phyloP scores from a whole-genome alignment of 352 stramenopile genomes.

The Thraustochytrium sp. region DNA sequence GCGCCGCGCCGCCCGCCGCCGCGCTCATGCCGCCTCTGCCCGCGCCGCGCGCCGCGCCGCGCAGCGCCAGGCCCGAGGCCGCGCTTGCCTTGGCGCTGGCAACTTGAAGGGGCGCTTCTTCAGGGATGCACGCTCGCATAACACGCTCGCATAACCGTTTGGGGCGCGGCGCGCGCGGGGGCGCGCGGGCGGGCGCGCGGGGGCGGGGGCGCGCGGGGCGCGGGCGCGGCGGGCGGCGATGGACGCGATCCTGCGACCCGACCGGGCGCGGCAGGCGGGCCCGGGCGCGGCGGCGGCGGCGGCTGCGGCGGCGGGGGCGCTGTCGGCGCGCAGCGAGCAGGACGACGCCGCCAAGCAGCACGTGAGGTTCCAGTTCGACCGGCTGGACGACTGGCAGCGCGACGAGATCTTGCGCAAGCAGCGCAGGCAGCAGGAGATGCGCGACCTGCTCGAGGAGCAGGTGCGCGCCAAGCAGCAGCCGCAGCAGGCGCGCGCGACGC shows the following conservation, averaged over 20 bases:
- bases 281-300: not conserved
- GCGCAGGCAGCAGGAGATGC: not conserved
- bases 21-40: too few species aligned
- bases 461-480: slow-evolving; percentile 10
- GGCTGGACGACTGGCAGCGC: slow-evolving; percentile 35
- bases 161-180: too few species aligned
- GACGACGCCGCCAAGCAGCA: not conserved
- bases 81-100: too few species aligned
- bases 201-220: too few species aligned
- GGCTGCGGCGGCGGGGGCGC: not conserved
- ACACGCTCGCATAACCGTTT: too few species aligned
- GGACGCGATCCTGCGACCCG: not conserved
- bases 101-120: too few species aligned
- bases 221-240: too few species aligned
- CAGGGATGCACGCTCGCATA: too few species aligned
- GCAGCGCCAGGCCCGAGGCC: too few species aligned
- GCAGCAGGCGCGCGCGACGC: not conserved
- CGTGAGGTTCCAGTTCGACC: slow-evolving; percentile 28
- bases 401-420: slow-evolving; percentile 21
- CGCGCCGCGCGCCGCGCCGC: too few species aligned
- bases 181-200: too few species aligned
- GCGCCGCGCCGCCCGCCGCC: too few species aligned
- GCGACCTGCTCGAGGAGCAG: slow-evolving; percentile 1
- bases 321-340: not conserved
- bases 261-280: not conserved